phyloP scores from a whole-genome alignment of 2,329 filamentous ascomycete species.

The Scedosporium apiospermum region DNA sequence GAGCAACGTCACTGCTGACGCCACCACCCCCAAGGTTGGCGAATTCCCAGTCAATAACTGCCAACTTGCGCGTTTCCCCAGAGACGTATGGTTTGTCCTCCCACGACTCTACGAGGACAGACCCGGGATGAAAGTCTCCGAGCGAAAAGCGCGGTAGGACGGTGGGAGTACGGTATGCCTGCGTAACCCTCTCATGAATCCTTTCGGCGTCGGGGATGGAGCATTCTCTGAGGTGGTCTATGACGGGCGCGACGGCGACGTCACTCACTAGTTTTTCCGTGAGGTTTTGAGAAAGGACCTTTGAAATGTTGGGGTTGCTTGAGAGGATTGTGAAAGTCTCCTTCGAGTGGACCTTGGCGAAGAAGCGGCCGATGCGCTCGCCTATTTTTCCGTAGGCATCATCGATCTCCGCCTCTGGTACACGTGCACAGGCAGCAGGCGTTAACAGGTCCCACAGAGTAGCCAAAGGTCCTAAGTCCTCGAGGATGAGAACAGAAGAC shows the following conservation, averaged over 20 bases:
- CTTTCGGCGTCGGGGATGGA: conserved; percentile 5
- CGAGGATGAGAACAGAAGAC: conserved; percentile 4
- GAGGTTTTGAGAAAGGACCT: conserved; percentile 7
- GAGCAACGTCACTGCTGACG: conserved; percentile 13
- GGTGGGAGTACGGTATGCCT: conserved; percentile 8
- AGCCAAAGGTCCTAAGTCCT: conserved; percentile 8
- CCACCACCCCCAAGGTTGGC: conserved; percentile 11
- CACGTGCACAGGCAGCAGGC: background rate
- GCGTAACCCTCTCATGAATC: conserved; percentile 6
- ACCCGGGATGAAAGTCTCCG: conserved; percentile 13
- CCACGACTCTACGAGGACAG: conserved; percentile 10
- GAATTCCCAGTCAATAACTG: conserved; percentile 14
- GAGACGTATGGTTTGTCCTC: conserved; percentile 9
- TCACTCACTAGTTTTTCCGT: conserved; percentile 8
- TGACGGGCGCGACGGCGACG: conserved; percentile 11
- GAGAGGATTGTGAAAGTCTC: conserved; percentile 4
- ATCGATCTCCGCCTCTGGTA: background rate
- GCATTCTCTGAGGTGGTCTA: conserved; percentile 5
- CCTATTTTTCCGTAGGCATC: conserved; percentile 6
- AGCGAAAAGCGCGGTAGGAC: conserved; percentile 9
- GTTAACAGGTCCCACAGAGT: conserved; percentile 11
- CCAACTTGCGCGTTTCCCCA: background rate
- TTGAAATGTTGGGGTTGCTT: background rate
- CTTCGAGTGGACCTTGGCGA: conserved; percentile 9
- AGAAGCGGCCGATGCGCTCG: conserved; percentile 7